Conservation (phyloP, 2,329 filamentous ascomycete species). For the Penicillium sp. region DNA sequence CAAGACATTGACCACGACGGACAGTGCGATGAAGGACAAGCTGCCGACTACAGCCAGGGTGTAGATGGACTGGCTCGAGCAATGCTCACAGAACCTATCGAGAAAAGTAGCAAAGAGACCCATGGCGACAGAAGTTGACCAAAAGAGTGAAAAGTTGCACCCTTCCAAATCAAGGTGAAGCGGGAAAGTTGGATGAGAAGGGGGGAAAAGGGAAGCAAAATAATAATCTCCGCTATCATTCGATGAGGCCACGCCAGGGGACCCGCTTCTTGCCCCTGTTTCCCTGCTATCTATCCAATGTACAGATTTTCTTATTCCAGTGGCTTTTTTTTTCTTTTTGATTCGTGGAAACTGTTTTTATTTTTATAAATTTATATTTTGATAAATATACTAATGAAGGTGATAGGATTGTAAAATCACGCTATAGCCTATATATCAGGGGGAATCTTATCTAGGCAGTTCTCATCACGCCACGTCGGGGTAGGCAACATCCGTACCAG, state of each 20-base stretch:
- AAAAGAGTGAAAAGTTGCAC: neutral
- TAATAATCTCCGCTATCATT: conserved; percentile 26
- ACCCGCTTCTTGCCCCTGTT: conserved; percentile 15
- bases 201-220: conserved; percentile 13
- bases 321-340: neutral
- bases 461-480: conserved; percentile 14
- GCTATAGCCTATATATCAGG: neutral
- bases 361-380: neutral
- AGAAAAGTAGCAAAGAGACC: conserved; percentile 52
- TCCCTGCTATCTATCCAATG: neutral
- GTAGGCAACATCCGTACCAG: conserved; percentile 2
- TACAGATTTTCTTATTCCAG: neutral
- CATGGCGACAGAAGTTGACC: conserved; percentile 39
- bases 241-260: conserved; percentile 10
- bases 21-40: conserved; percentile 50
- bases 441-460: neutral
- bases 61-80: conserved; percentile 48
- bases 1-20: conserved; percentile 75
- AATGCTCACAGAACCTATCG: conserved; percentile 46
- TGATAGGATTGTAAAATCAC: neutral
- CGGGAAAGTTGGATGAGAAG: conserved; percentile 2
- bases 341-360: neutral
- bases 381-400: neutral
- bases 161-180: conserved; percentile 2
- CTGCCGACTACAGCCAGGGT: conserved; percentile 47